Conservation (phyloP, 139 green algal species). For the Tetradesmus lagerheimii region DNA sequence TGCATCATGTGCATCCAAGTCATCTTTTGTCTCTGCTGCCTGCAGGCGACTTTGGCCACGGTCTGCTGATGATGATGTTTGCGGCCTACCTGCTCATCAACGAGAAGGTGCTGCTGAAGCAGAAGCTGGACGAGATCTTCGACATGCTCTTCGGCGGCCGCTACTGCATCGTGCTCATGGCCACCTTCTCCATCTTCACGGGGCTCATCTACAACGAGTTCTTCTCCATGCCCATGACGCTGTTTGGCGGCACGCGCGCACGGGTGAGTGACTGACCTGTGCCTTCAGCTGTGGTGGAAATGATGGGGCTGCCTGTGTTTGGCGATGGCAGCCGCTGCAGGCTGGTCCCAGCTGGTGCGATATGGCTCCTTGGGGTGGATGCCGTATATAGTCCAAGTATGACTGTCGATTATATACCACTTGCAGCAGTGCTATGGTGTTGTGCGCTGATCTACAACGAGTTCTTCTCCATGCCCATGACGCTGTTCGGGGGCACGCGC, state of each 20-base stretch:
- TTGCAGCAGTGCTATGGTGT: no score
- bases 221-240: constrained; percentile 94
- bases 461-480: constrained; percentile 96
- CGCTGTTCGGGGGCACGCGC: constrained; percentile 78
- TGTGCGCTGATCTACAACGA: constrained; percentile 99
- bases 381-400: no score
- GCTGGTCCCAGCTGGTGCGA: no score
- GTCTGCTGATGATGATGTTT: constrained; percentile 88
- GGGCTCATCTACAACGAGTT: constrained; percentile 98
- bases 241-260: constrained; percentile 78
- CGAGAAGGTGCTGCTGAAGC: constrained; percentile 83
- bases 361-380: no score
- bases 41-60: constrained; percentile 94
- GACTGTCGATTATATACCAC: no score
- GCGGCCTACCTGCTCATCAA: constrained; percentile 83
- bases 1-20: no score
- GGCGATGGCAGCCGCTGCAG: no score
- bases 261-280: constrained; percentile 25
- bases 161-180: constrained; percentile 98
- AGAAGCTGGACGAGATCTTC: constrained; percentile 91
- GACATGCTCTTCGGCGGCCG: constrained; percentile 94
- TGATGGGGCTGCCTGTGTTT: no score
- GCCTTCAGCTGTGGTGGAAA: no score
- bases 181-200: constrained; percentile 96
- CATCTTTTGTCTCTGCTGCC: no score